Evolutionary conservation across 2,329 filamentous ascomycete species (phyloP).

Genomic region (Ustulina deusta): DNA sequence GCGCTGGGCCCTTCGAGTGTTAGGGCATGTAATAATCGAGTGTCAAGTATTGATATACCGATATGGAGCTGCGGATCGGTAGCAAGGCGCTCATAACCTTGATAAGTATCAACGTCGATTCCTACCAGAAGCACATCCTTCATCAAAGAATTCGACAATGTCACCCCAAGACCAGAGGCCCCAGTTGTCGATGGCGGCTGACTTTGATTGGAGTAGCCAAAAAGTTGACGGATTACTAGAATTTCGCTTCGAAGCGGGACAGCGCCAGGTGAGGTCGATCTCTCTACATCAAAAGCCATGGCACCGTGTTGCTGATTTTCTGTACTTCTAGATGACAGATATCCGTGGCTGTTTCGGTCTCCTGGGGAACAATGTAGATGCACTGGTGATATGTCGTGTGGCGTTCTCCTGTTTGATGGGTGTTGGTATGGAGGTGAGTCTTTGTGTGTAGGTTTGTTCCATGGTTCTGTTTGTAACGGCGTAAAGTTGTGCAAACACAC

Average conservation of each 20-base stretch:
- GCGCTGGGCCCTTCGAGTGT: conserved; percentile 9
- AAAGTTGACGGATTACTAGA: conserved; percentile 30
- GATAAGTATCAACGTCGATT: conserved; percentile 35
- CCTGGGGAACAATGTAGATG: too few species aligned
- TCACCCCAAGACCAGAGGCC: conserved; percentile 23
- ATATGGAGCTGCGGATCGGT: conserved; percentile 30
- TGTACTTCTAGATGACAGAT: too few species aligned
- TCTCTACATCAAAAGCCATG: too few species aligned
- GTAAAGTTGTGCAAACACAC: too few species aligned
- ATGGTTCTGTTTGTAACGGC: too few species aligned
- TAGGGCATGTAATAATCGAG: conserved; percentile 19
- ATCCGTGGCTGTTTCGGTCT: too few species aligned
- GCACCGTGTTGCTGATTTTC: too few species aligned
- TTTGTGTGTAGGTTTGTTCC: too few species aligned
- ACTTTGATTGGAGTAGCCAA: conserved; percentile 29
- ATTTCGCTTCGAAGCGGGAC: conserved; percentile 33
- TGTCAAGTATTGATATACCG: conserved; percentile 34
- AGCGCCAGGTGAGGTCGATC: too few species aligned
- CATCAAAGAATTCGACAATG: conserved; percentile 31
- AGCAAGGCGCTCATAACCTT: conserved; percentile 32
- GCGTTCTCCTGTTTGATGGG: too few species aligned
- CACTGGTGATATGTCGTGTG: too few species aligned
- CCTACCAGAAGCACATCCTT: conserved; percentile 36
- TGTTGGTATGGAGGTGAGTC: too few species aligned
- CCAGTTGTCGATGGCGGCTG: conserved; percentile 13